These are phyloP conservation scores for Wickerhamomyces bisporus DNA, from an alignment of 805 yeast species.

Conservation along the genomic window DNA sequence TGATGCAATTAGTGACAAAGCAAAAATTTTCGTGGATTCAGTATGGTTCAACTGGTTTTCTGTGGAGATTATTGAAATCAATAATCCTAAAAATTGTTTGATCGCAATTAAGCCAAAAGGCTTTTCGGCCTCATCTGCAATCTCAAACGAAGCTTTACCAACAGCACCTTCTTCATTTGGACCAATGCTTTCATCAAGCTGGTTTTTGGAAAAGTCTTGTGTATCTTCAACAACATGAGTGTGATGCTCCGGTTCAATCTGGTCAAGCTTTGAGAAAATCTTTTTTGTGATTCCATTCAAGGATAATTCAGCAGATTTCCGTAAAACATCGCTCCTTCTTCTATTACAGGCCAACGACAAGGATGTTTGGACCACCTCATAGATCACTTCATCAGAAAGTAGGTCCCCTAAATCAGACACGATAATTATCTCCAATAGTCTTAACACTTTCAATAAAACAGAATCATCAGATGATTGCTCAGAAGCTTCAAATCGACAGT, in stretches of 20 bases:
- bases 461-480: constrained; percentile 92
- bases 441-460: constrained; percentile 75
- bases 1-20: constrained; percentile 67
- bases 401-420: constrained; percentile 57
- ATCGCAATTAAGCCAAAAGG: constrained; percentile 73
- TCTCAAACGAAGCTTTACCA: constrained; percentile 21
- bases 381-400: constrained; percentile 76
- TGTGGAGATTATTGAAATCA: constrained; percentile 78
- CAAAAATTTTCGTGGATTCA: constrained; percentile 81
- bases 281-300: constrained; percentile 63
- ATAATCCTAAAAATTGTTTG: constrained; percentile 68
- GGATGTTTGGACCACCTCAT: constrained; percentile 88
- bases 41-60: constrained; percentile 79
- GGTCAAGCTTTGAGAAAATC: constrained; percentile 56
- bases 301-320: constrained; percentile 85
- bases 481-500: constrained; percentile 92
- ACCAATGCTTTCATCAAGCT: constrained; percentile 45
- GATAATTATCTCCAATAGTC: constrained; percentile 64
- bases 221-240: constrained; percentile 39
- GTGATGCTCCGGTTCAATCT: constrained; percentile 42
- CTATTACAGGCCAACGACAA: constrained; percentile 89
- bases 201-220: constrained; percentile 41
- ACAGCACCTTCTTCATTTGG: constrained; percentile 44
- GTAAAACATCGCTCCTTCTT: constrained; percentile 80
- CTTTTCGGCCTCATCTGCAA: constrained; percentile 21